A percentile compares a stretch with the other conserved stretches of the same genome.
phyloP scores from a whole-genome alignment of 2,329 filamentous ascomycete genomes.

The Curvularia sp. region DNA sequence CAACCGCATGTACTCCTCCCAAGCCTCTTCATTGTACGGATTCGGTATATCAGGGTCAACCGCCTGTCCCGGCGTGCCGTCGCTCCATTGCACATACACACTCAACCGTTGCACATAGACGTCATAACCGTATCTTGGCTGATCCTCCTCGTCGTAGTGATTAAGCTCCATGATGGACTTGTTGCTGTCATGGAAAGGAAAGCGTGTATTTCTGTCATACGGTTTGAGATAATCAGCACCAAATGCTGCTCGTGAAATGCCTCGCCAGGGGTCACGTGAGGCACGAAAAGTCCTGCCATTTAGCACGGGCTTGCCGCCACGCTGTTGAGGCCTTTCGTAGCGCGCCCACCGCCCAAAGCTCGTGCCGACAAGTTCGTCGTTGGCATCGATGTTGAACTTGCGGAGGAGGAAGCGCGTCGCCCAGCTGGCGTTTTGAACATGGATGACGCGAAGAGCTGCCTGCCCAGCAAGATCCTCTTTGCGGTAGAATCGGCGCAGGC shows the following conservation, averaged over 20 bases:
- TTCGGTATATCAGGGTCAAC: slow-evolving; percentile 54
- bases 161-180: slow-evolving; percentile 60
- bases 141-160: slow-evolving; percentile 54
- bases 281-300: slow-evolving; percentile 60
- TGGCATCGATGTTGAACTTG: slow-evolving; percentile 61
- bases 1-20: slow-evolving; percentile 42
- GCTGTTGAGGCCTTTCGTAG: slow-evolving; percentile 55
- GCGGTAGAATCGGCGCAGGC: slow-evolving; percentile 55
- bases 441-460: slow-evolving; percentile 52
- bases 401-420: slow-evolving; percentile 57
- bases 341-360: slow-evolving; percentile 59
- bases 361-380: slow-evolving; percentile 57
- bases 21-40: slow-evolving; percentile 53
- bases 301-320: slow-evolving; percentile 60
- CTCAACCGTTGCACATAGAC: slow-evolving; percentile 59
- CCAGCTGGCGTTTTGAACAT: slow-evolving; percentile 63
- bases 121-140: slow-evolving; percentile 56
- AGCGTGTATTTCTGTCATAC: slow-evolving; percentile 45
- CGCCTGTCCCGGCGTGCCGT: slow-evolving; percentile 49
- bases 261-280: slow-evolving; percentile 60
- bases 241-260: slow-evolving; percentile 58
- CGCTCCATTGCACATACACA: slow-evolving; percentile 59
- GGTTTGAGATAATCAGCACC: slow-evolving; percentile 61
- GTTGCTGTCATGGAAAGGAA: slow-evolving; percentile 34
- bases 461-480: slow-evolving; percentile 45